Conservation (phyloP, 208 protist species). For the Crithidia mellificae region DNA sequence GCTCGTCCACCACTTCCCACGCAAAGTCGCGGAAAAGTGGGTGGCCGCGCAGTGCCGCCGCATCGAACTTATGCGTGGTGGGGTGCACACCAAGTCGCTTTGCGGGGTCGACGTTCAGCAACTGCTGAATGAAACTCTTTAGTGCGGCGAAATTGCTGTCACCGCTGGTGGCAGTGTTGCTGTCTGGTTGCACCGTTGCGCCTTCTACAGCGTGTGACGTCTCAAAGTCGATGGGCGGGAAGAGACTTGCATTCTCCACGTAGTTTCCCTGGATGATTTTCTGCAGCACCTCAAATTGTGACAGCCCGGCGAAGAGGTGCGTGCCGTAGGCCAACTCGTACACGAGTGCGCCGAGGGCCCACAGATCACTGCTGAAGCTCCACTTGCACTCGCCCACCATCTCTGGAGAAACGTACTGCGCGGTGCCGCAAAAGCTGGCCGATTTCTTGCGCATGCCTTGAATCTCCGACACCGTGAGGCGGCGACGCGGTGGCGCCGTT, state of each 20-base stretch:
- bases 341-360: slow-evolving; percentile 93
- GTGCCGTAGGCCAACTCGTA: slow-evolving; percentile 91
- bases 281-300: slow-evolving; percentile 72
- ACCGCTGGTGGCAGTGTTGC: background rate
- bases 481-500: slow-evolving; percentile 32
- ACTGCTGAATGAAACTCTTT: slow-evolving; percentile 65
- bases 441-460: slow-evolving; percentile 78
- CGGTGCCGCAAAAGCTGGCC: slow-evolving; percentile 90
- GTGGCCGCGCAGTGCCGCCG: slow-evolving; percentile 60
- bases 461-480: slow-evolving; percentile 81
- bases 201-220: background rate
- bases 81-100: slow-evolving; percentile 72
- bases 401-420: slow-evolving; percentile 95
- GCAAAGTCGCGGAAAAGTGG: slow-evolving; percentile 72
- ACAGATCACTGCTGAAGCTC: slow-evolving; percentile 94
- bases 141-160: slow-evolving; percentile 43
- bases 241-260: slow-evolving; percentile 29
- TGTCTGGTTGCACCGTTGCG: background rate
- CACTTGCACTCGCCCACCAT: slow-evolving; percentile 90
- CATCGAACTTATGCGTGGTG: slow-evolving; percentile 52
- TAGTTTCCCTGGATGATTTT: slow-evolving; percentile 59
- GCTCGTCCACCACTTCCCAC: slow-evolving; percentile 63
- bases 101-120: slow-evolving; percentile 68
- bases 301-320: slow-evolving; percentile 79
- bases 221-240: slow-evolving; percentile 54